Evolutionary conservation across 176 grass and related monocot species (phyloP).

Genomic region (Rhipidocladum racemiflorum): DNA sequence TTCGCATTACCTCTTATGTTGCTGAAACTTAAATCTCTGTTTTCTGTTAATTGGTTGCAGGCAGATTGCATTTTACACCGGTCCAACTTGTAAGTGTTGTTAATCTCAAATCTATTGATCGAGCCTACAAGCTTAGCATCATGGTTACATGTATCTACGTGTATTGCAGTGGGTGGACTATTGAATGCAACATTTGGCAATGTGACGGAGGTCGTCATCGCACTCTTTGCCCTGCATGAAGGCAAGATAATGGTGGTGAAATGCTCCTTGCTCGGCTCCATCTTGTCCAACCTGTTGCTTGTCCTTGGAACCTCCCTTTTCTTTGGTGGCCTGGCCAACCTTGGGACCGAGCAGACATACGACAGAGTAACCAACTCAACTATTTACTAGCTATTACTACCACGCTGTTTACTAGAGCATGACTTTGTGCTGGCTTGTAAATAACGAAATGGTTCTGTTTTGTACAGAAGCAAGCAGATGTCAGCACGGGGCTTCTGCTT

Average conservation of each 20-base stretch:
- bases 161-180: slow-evolving; percentile 71
- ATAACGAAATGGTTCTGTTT: background rate
- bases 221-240: slow-evolving; percentile 60
- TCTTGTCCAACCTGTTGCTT: slow-evolving; percentile 86
- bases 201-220: slow-evolving; percentile 83
- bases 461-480: slow-evolving; percentile 74
- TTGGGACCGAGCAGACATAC: slow-evolving; percentile 45
- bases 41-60: slow-evolving; percentile 33
- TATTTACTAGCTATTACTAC: background rate
- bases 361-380: slow-evolving; percentile 38
- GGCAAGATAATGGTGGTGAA: slow-evolving; percentile 84
- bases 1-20: background rate
- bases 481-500: slow-evolving; percentile 69
- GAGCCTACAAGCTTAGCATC: background rate
- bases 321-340: slow-evolving; percentile 68
- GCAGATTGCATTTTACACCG: slow-evolving; percentile 80
- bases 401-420: background rate
- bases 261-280: slow-evolving; percentile 77
- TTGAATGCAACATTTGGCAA: slow-evolving; percentile 95
- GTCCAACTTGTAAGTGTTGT: slow-evolving; percentile 60
- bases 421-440: background rate
- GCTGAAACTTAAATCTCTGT: background rate
- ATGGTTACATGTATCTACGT: background rate
- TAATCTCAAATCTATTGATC: background rate
- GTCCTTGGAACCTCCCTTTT: slow-evolving; percentile 87